Base-by-base conservation (phyloP, 176 grass and related monocot genomes). In the Otatea glauca region DNA sequence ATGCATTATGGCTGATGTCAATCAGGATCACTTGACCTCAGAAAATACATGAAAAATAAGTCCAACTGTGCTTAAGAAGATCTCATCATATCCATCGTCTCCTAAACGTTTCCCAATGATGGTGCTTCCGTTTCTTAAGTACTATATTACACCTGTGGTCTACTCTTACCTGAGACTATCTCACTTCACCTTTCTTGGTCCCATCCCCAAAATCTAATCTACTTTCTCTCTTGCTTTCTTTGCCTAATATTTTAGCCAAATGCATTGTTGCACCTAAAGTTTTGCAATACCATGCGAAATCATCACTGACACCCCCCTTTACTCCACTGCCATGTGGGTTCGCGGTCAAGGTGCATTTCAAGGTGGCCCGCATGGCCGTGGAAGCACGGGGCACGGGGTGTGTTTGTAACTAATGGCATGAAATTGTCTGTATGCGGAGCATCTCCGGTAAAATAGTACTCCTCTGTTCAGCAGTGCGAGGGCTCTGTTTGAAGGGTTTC, bases 141-240 rank as follows among this genome's bases (percentile, higher is more conserved):
- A 63, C 0, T 79, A 80, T 14, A 34, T 84, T 3, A 42, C 27
- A 60, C 68, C 3, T 75, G 27, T 34, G 65, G 65, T 88, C 72
- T 53, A 60, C 39, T 79, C 68, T 61, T 82, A 32, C 68, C 53
- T 35, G 10, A 58, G 39, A 61, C 54, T 17, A 71, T 83, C 84
- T 86, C 78, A 72, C 78, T 86, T 90, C 37, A 66, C 7, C 56
- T 83, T 74, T 60, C 74, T 83, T 61, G 79, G 74, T 62, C 74
- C 88, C 88, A 68, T 75, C 58, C 74, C 66, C 29, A 42, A 89
- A 83, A 83, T 87, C 84, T 60, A 50, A 18, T 43, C 12, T 70
- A 35, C 45, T 88, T 87, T 68, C 15, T 27, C 4, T 81, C 18
- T 50, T 54, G n/a, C 35, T 34, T 47, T 24, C 2, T 76, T 78